Base-by-base conservation (phyloP, 805 yeast species). In the Zygoascus tannicola region DNA sequence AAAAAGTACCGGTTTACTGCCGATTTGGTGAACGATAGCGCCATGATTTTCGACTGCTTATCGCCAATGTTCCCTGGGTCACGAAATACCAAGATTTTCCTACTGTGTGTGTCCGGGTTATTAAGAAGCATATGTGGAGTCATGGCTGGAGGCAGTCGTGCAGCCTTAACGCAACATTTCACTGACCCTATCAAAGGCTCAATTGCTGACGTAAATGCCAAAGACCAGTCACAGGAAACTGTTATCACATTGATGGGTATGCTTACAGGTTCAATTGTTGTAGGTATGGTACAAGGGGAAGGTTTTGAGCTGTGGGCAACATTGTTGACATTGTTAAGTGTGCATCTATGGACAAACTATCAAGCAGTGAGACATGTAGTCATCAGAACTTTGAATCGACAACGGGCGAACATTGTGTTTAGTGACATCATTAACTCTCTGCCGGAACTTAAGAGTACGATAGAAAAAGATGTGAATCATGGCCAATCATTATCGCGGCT, bases 191-290 rank as follows among this genome's bases (percentile, higher is more conserved):
- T 44, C 28, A 44, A 45, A 32, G 67, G 67, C 26, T 51, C 58
- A 22, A 58, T 63, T 22, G 59, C 66, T 7, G 66, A 62, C 44
- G 66, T 62, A 19, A 57, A 57, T 37, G 67, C 67, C 14, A 62
- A 62, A 45, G 67, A 62, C 38, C 60, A 63, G 46, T 53, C 61
- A 7, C 67, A 62, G 52, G 67, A 62, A 43, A 63, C 67, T 1
- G 64, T 62, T 16, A 60, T 62, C 32, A 50, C 62, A 15, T 45
- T 63, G 22, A 22, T 61, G 50, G 67, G 67, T 15, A 61, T 60
- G 64, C 54, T 62, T 26, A 52, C 57, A 10, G 66, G 66, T 21
- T 50, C 65, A 4, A 35, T 59, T 3, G 51, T 61, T 10, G 63
- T 62, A 3, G 54, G 53, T 1, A 30, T 52, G 21, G 58, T 56